Evolutionary conservation across 202 grass and related monocot genomes (phyloP).

Genomic region (Hordeum pubiflorum): DNA sequence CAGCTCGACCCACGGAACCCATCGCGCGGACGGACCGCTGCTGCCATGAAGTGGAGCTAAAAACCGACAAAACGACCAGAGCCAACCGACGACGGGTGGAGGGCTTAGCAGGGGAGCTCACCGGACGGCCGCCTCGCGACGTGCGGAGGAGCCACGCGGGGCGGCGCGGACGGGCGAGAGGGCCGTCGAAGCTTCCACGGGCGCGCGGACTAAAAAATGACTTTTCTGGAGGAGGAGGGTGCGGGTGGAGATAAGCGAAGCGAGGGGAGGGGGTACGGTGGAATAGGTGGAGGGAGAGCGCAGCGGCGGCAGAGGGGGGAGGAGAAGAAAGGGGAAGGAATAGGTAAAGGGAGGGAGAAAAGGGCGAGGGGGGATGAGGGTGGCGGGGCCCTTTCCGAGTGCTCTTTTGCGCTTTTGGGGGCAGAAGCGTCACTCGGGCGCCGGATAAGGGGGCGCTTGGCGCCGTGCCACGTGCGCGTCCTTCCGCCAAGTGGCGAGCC

Average conservation of each 20-base stretch:
- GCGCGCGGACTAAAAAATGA: background rate
- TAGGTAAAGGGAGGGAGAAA: background rate
- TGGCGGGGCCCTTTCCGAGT: background rate
- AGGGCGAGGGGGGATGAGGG: background rate
- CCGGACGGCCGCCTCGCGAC: conserved; percentile 12
- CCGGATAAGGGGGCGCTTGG: conserved; percentile 24
- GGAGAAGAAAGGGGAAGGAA: background rate
- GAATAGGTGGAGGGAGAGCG: conserved; percentile 9
- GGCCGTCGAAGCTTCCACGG: background rate
- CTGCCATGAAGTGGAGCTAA: background rate
- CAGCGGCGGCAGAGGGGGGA: background rate
- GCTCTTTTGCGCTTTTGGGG: conserved; percentile 66
- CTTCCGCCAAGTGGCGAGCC: conserved; percentile 33
- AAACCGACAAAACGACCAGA: no score
- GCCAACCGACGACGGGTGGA: no score
- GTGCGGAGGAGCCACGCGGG: background rate
- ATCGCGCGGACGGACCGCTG: background rate
- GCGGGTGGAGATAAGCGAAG: background rate
- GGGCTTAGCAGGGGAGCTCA: conserved; percentile 7
- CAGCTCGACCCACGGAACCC: background rate
- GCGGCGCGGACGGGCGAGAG: background rate
- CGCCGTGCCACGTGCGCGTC: conserved; percentile 17
- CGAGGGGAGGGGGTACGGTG: background rate
- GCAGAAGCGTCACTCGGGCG: conserved; percentile 18
- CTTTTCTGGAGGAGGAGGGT: background rate